Evolutionary conservation across 1,284 basidiomycete genomes (phyloP), one percentile per base, ranked within the genome.

Genomic region (Golubevia sp.): DNA sequence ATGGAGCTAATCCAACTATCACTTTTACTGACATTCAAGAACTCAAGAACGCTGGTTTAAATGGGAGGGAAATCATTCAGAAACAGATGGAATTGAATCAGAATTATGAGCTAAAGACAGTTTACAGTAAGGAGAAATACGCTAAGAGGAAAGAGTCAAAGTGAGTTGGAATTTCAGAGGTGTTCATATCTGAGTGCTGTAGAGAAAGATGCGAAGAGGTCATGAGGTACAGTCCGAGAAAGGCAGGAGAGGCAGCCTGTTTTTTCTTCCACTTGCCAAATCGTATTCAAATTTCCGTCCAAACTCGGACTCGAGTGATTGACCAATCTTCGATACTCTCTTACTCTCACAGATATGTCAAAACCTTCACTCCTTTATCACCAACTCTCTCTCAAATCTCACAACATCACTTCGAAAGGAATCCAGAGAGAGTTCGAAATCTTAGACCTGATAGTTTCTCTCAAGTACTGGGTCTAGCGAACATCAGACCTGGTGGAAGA

Each of bases 331-430:
- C 61, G 23, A 63, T 25, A 11, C 25, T 38, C 21, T 6, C 38
- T 3, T 52, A 30, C 66, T 49, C 70, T 26, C 58, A 15, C 70
- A 96, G 92, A 79, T 98, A 93, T 83, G 90, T 91, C 8, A 95
- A 93, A 82, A 88, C 89, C 5, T 94, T 99, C 74, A 91, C 92
- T 2, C 92, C 92, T 0, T 87, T 98, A 44, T 91, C 94, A 51
- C 94, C 96, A 0, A 94, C 94, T 0, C 82, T 93, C 24, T 90
- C 90, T 86, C 94, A 95, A 80, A 89, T 99, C 49, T 91, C 91
- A 80, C 90, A 93, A 69, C 95, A 92, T 83, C 93, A 93, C 91
- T 91, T 92, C 55, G 83, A 84, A 85, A 70, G 73, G 54, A 86
- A 86, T 61, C 68, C 92, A 56, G 88, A 85, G 62, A 90, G 92